Evolutionary conservation across 345 rosid genomes (phyloP), one percentile per base, ranked within the genome.

Genomic region (Gossypioides kirkii): DNA sequence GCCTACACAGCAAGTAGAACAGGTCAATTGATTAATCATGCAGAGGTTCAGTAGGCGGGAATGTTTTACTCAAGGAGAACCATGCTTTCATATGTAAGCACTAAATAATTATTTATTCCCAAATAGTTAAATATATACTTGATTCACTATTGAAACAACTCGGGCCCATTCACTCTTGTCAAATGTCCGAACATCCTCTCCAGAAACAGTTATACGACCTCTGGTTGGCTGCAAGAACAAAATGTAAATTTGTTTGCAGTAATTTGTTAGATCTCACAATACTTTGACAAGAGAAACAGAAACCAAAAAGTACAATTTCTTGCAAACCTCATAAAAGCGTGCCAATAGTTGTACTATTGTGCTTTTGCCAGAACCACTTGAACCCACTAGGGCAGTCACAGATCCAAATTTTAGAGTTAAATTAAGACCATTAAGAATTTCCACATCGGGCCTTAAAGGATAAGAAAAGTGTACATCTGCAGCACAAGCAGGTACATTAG

Each of bases 361-460:
- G 78, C 97, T 94, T 82, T 94, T 94, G 38, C 98, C 98, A 23
- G 98, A 92, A 80, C 98, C 98, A 75, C 98, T 94, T 73, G 96
- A 77, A 56, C 98, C 98, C 70, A 94, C 98, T 70, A 94, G 83
- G 73, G 98, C 98, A 69, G 95, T 94, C 75, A 92, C 89, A 43
- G 93, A 87, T 80, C 98, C 97, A 69, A 82, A 83, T 71, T 86
- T 90, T 32, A 94, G 84, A 3, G 85, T 87, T 77, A 94, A 83
- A 80, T 77, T 85, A 73, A 94, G 85, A 73, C 90, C 93, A 70
- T 77, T 88, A 60, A 94, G 82, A 69, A 94, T 87, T 85, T 86
- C 87, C 63, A 86, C 89, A 62, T 87, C 95, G 18, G 97, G 95
- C 72, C 97, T 83, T 79, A 89, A 74, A 71, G 97, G 98, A 83